A percentile compares a stretch with the other conserved stretches of the same genome.
Conservation (phyloP, 805 yeast genomes). For the Yarrowia sp. region DNA sequence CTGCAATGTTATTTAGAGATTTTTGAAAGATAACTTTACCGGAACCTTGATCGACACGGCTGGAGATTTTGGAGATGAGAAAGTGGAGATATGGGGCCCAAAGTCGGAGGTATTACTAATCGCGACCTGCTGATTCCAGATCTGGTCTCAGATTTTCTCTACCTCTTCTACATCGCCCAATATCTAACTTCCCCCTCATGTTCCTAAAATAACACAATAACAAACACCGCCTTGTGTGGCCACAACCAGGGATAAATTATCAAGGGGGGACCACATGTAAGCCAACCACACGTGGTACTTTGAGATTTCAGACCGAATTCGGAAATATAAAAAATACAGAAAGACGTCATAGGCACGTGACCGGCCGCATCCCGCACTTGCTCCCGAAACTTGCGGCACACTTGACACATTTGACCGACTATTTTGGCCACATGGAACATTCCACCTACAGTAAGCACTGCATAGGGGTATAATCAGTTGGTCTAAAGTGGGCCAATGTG, state of each 20-base stretch:
- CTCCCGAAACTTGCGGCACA: too few species aligned
- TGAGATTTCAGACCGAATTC: too few species aligned
- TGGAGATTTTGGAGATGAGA: neutral
- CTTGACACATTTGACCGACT: too few species aligned
- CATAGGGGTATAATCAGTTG: too few species aligned
- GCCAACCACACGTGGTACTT: neutral
- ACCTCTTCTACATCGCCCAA: neutral
- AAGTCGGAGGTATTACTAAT: neutral
- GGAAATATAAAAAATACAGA: too few species aligned
- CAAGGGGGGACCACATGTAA: conserved; percentile 1
- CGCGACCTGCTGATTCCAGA: neutral
- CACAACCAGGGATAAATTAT: conserved; percentile 1
- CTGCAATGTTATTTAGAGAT: conserved; percentile 26
- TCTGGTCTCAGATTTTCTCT: neutral
- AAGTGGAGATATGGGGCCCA: too few species aligned
- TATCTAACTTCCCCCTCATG: too few species aligned
- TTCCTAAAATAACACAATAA: neutral
- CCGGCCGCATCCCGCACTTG: too few species aligned
- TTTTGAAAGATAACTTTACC: conserved; percentile 9
- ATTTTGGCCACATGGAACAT: too few species aligned
- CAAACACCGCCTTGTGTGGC: neutral
- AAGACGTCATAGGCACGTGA: too few species aligned
- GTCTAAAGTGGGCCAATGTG: too few species aligned
- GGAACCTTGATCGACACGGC: conserved; percentile 3
- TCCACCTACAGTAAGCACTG: too few species aligned